These are phyloP conservation scores for Botryobasidium botryosum DNA, from an alignment of 768 basidiomycete species.

Conservation along the genomic window DNA sequence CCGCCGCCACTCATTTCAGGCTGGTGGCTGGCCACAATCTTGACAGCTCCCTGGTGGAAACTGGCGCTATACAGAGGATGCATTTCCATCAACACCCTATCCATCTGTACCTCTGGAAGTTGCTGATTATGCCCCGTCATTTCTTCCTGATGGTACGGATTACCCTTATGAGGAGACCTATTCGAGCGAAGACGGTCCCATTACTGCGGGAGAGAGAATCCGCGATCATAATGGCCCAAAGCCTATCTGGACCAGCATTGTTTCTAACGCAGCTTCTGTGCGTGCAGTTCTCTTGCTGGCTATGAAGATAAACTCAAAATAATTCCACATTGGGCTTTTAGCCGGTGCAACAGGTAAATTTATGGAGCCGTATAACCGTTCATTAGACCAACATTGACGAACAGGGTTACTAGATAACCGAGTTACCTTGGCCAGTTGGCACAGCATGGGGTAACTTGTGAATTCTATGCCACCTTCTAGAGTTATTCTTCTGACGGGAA, in stretches of 20 bases:
- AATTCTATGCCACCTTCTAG: conserved; percentile 22
- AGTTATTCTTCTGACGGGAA: conserved; percentile 19
- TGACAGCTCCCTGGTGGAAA: not conserved
- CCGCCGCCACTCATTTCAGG: not conserved
- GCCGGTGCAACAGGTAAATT: no score
- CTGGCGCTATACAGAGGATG: not conserved
- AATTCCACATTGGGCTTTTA: no score
- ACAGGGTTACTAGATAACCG: no score
- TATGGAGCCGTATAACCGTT: no score
- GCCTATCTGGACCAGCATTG: conserved; percentile 22
- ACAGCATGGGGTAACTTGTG: conserved; percentile 15
- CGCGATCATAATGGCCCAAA: conserved; percentile 25
- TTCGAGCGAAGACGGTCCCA: not conserved
- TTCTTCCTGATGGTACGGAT: not conserved
- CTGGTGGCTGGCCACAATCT: not conserved
- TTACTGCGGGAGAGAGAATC: conserved; percentile 16
- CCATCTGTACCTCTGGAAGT: no score
- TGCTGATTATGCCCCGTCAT: not conserved
- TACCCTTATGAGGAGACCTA: not conserved
- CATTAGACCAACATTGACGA: no score
- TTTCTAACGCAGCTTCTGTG: conserved; percentile 24
- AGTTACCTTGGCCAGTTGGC: conserved; percentile 2
- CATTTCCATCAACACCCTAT: not conserved
- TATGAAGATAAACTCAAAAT: no score
- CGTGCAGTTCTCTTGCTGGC: no score